Percentiles rank a stretch among this genome's conserved stretches.
Conservation (phyloP, 192 early-diverging fungal species). For the Podila epicladia region DNA sequence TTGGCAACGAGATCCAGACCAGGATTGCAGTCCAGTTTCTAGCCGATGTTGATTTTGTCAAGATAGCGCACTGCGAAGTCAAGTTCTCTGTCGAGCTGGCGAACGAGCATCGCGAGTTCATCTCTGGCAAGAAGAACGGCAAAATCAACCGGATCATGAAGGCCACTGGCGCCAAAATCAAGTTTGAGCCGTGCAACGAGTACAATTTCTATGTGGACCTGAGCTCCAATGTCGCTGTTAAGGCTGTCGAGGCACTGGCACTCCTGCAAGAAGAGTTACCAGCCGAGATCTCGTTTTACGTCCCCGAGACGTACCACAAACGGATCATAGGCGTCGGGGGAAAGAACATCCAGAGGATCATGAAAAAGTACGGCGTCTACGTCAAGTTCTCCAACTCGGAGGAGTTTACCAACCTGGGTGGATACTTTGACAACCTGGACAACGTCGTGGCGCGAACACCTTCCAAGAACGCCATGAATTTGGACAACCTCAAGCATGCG, state of each 20-base stretch:
- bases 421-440: conserved; percentile 82
- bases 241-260: conserved; percentile 68
- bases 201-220: conserved; percentile 82
- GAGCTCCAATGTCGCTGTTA: conserved; percentile 55
- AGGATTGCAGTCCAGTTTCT: conserved; percentile 66
- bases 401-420: conserved; percentile 75
- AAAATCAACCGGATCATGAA: conserved; percentile 88
- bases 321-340: conserved; percentile 86
- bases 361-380: conserved; percentile 86
- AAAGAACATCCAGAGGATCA: conserved; percentile 86
- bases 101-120: conserved; percentile 82
- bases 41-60: conserved; percentile 60
- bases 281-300: conserved; percentile 81
- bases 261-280: conserved; percentile 81
- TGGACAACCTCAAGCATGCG: conserved; percentile 67
- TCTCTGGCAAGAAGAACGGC: conserved; percentile 87
- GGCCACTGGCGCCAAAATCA: conserved; percentile 65
- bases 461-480: conserved; percentile 72
- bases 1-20: conserved; percentile 67
- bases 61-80: conserved; percentile 63
- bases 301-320: conserved; percentile 82
- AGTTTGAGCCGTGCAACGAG: conserved; percentile 72
- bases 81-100: conserved; percentile 78
- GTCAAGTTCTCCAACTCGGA: conserved; percentile 85
- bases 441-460: conserved; percentile 88